Evolutionary conservation across 1,139 yeast genomes (phyloP), one percentile per base, ranked within the genome.

Genomic region (Debaryomyces udenii): DNA sequence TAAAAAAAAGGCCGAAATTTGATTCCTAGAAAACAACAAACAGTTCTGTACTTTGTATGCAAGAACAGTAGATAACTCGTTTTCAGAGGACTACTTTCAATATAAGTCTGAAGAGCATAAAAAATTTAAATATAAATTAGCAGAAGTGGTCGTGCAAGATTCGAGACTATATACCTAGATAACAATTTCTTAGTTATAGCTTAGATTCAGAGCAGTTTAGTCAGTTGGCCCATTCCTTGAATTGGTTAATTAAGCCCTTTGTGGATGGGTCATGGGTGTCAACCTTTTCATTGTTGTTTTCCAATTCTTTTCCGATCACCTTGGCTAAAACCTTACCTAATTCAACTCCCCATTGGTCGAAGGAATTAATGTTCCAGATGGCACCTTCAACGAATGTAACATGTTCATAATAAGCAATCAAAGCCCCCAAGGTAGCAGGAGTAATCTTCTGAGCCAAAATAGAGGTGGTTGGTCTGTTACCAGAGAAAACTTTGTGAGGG

Each of bases 301-400:
- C 83, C 63, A 93, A 82, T 73, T 93, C 96, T 57, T 80, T 78
- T 56, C 95, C 94, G 62, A 93, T 93, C 49, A 79, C 95, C 83
- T 93, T 93, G 62, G 99, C 99, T 63, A 93, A 81, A 41, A 86
- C 95, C 77, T 93, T 93, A 66, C 99, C 99, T 59, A 93, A 86
- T 76, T 93, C 99, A 59, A 93, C 99, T 70, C 99, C 99, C 96
- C 98, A 93, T 78, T 93, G 99, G 76, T 93, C 99, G 64, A 89
- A 93, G 13, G 98, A 91, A 81, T 93, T 93, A 76, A 93, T 91
- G 80, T 94, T 93, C 99, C 99, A 93, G 61, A 93, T 72, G 45
- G 99, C 99, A 70, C 99, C 99, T 74, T 93, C 99, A 46, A 91
- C 91, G 71, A 93, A 93, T 29, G 98, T 93, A 44, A 89, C 80